Base-by-base conservation (phyloP, 495 filamentous ascomycete genomes). In the Jackrogersella multiformis region DNA sequence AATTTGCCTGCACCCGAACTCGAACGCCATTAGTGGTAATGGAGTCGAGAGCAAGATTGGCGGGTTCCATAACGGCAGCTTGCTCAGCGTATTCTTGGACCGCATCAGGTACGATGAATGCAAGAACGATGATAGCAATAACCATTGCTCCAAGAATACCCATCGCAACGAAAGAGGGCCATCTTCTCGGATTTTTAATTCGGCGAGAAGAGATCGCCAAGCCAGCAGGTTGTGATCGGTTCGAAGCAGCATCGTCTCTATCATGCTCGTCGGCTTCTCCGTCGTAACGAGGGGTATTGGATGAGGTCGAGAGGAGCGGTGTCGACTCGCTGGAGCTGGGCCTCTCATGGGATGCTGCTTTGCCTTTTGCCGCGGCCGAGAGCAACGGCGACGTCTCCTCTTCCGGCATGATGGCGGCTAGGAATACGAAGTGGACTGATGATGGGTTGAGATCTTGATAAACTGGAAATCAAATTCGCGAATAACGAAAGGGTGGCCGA, bases 11-110 rank as follows among this genome's bases (percentile, higher is more conserved):
- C 24, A 99, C 81, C 60, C 92, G 88, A 52, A 90, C 89, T 44
- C 81, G 85, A 9, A 97, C 85, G 0, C 95, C 96, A 52, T 86
- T 81, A 5, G 83, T 63, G 0, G 94, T 97, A 52, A 96, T 89
- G 5, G 88, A 91, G 44, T 94, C 89, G 53, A 99, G 86, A 1
- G 92, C 92, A 5, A 99, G 78, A 70, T 87, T 87, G 2, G 88
- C 91, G 0, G 95, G 89, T 64, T 93, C 86, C 66, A 98, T 86
- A 4, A 93, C 86, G 18, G 88, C 81, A 4, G 95, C 93, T 74
- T 95, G 82, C 73, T 91, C 87, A 5, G 89, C 91, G 76, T 99
- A 99, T 73, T 90, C 85, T 74, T 96, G 88, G 16, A 94, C 86
- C 5, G 89, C 85, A 23, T 87, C 87, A 2, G 95, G 94, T 2